Evolutionary conservation across 352 stramenopile species (phyloP).

Genomic region (Phytopythium cucurbitacearum): DNA sequence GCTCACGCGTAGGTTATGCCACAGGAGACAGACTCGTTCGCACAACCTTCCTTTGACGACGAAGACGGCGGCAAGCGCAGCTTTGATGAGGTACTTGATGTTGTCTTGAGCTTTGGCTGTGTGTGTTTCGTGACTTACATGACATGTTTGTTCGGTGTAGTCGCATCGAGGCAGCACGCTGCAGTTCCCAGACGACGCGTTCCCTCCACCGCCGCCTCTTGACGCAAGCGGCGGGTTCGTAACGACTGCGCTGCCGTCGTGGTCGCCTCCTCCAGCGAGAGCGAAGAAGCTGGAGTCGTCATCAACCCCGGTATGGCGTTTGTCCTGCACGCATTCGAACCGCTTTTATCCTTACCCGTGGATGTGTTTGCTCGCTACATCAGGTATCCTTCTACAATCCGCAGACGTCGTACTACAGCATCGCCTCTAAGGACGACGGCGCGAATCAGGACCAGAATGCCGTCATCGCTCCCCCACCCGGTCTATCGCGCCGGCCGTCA

Average conservation of each 20-base stretch:
- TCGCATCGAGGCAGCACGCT: constrained; percentile 23
- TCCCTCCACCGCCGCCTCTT: constrained; percentile 63
- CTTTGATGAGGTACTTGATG: constrained; percentile 21
- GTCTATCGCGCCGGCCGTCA: constrained; percentile 66
- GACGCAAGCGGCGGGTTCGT: constrained; percentile 66
- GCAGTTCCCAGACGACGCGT: constrained; percentile 67
- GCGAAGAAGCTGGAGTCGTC: constrained; percentile 64
- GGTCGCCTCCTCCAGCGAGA: constrained; percentile 66
- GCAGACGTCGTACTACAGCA: constrained; percentile 67
- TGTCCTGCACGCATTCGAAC: not conserved
- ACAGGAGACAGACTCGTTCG: constrained; percentile 40
- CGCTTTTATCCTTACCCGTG: not conserved
- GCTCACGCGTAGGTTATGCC: not conserved
- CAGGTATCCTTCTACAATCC: constrained; percentile 67
- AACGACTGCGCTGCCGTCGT: constrained; percentile 62
- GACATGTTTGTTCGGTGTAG: not conserved
- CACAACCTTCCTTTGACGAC: constrained; percentile 23
- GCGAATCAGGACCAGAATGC: constrained; percentile 56
- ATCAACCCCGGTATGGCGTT: constrained; percentile 13
- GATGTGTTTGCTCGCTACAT: not conserved
- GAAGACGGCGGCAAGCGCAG: constrained; percentile 28
- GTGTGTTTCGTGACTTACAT: not conserved
- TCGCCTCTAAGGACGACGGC: constrained; percentile 55
- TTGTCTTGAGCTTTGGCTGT: not conserved
- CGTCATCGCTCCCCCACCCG: constrained; percentile 59